phyloP scores from a whole-genome alignment of 495 filamentous ascomycete genomes.

The Lasiosphaeris hirsuta region DNA sequence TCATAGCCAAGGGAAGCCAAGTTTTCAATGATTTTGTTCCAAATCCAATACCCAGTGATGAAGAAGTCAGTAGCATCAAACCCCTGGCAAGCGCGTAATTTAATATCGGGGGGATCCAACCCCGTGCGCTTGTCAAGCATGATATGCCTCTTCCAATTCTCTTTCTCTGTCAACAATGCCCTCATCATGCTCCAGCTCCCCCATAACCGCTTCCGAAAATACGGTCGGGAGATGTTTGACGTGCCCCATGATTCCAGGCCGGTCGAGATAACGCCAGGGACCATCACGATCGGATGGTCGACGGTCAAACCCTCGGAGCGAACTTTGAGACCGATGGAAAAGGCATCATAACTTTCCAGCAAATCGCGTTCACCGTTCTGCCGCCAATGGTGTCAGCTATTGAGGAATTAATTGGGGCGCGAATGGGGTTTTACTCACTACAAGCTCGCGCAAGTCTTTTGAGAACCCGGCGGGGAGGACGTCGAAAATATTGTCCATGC shows the following conservation, averaged over 20 bases:
- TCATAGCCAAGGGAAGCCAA: slow-evolving; percentile 94
- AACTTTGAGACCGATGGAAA: slow-evolving; percentile 79
- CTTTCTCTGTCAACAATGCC: slow-evolving; percentile 87
- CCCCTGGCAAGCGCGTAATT: slow-evolving; percentile 89
- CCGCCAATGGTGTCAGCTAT: slow-evolving; percentile 16
- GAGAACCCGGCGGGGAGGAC: slow-evolving; percentile 78
- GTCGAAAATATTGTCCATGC: slow-evolving; percentile 78
- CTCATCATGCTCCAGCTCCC: slow-evolving; percentile 98
- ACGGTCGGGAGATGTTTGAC: slow-evolving; percentile 70
- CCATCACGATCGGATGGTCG: slow-evolving; percentile 89
- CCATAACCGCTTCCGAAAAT: slow-evolving; percentile 92
- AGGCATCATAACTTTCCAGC: slow-evolving; percentile 82
- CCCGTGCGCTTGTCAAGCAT: slow-evolving; percentile 93
- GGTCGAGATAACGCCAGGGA: slow-evolving; percentile 95
- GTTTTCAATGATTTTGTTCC: slow-evolving; percentile 98
- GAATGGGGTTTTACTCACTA: slow-evolving; percentile 48
- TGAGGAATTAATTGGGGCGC: not conserved
- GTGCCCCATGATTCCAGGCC: slow-evolving; percentile 97
- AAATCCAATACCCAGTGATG: slow-evolving; percentile 91
- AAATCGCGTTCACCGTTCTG: slow-evolving; percentile 82
- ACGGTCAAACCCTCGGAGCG: slow-evolving; percentile 78
- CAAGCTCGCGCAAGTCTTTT: slow-evolving; percentile 76
- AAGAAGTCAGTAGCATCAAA: slow-evolving; percentile 99
- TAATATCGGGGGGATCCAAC: slow-evolving; percentile 87
- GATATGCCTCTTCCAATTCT: slow-evolving; percentile 91